Percentiles rank a stretch among this genome's conserved stretches.
These are phyloP conservation scores for Tubosaeta sp. DNA, from an alignment of 768 basidiomycete species.

Conservation along the genomic window DNA sequence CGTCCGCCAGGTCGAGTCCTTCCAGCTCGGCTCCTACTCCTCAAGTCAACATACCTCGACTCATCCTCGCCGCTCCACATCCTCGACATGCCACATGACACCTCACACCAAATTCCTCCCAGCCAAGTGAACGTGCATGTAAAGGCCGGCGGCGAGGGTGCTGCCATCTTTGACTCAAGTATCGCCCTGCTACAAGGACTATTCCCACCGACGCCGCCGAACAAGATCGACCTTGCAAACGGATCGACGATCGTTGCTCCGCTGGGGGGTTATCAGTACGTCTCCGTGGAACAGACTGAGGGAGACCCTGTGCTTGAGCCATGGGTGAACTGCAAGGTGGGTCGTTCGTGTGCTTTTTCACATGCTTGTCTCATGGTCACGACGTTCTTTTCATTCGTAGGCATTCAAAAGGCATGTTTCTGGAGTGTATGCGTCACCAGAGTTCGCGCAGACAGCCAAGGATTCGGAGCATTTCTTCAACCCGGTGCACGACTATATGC, in stretches of 20 bases:
- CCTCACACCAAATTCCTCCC: constrained; percentile 53
- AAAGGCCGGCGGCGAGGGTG: constrained; percentile 77
- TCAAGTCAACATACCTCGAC: constrained; percentile 66
- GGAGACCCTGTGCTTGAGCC: constrained; percentile 79
- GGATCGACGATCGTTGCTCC: constrained; percentile 67
- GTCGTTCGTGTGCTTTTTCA: constrained; percentile 25
- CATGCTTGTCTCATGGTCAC: constrained; percentile 28
- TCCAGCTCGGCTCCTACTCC: constrained; percentile 55
- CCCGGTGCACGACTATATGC: too few relatives aligned
- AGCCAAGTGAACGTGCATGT: constrained; percentile 69
- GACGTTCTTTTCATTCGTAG: constrained; percentile 27
- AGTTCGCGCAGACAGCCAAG: constrained; percentile 57
- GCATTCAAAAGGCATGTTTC: constrained; percentile 53
- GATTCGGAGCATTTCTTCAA: constrained; percentile 49
- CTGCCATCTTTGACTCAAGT: constrained; percentile 78
- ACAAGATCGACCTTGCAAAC: constrained; percentile 73
- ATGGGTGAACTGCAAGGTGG: constrained; percentile 62
- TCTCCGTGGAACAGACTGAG: constrained; percentile 59
- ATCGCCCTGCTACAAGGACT: constrained; percentile 80
- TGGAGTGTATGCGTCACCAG: constrained; percentile 55
- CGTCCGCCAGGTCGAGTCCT: constrained; percentile 54
- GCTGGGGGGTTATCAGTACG: constrained; percentile 84
- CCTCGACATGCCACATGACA: constrained; percentile 60
- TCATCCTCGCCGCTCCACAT: constrained; percentile 64
- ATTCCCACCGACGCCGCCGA: constrained; percentile 69